Base-by-base conservation (phyloP, 208 protist species). In the Acanthamoeba triangularis region DNA sequence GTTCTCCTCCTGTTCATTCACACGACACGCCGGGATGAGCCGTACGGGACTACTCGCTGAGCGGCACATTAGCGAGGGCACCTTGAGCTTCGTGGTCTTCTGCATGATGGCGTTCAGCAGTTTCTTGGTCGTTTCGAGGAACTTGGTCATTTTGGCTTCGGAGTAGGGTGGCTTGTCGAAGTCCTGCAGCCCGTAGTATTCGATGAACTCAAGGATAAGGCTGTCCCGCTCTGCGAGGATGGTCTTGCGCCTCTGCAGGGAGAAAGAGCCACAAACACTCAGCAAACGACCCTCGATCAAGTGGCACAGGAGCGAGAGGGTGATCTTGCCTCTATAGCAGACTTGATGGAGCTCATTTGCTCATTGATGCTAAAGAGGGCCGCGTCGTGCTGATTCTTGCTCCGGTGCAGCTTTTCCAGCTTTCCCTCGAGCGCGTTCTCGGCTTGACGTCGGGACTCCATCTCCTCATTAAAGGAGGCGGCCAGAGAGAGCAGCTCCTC, bases 401-500 rank as follows among this genome's bases (percentile, higher is more conserved):
- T 84, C 35, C 44, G 14, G 30, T 44, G 35, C 44, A 84, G 44
- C 41, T 44, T 56, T 13, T 23, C 44, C 35, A 84, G 25, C 76
- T 84, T 84, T 1, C 41, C 76, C 25, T 84, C 76, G 25, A 52
- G 35, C 30, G 41, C 41, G 20, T 14, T 52, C 10, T 84, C 76
- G 76, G 35, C 44, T n/a, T 56, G 76, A 25, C 33, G 35, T 20
- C 76, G 35, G 5, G 35, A 13, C 30, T 44, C 28, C 30, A 95
- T n/a, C 41, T 95, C 95, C 63, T 95, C 65, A 44, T 94, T 69
- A 30, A 96, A 96, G 20, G 41, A 47, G 2, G 44, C 76, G 18
- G 56, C 41, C 72, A 96, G 85, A 2, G 88, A 78, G 10, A 95
- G 20, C 37, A 96, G 56, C 10, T 96, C 95, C 28, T 95, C 95